Evolutionary conservation across 805 yeast species (phyloP).

Genomic region (Jamesozyma spencerorum): DNA sequence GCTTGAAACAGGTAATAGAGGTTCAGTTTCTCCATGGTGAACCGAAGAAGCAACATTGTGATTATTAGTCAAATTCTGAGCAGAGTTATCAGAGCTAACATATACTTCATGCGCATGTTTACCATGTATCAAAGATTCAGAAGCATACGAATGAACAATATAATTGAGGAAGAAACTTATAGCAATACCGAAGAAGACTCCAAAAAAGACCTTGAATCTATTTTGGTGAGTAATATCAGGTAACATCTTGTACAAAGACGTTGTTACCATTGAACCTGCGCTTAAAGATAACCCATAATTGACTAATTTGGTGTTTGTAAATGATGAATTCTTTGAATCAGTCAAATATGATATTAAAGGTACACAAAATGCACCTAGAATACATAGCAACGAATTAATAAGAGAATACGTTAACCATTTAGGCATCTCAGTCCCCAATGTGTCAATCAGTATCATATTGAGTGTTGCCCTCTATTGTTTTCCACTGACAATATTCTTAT

Average conservation of each 20-base stretch:
- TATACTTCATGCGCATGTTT: constrained; percentile 40
- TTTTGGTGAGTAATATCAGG: constrained; percentile 48
- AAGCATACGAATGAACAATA: constrained; percentile 62
- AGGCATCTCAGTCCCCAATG: constrained; percentile 10
- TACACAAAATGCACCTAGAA: constrained; percentile 61
- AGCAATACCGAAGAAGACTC: constrained; percentile 44
- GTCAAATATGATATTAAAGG: constrained; percentile 21
- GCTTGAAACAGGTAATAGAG: background rate
- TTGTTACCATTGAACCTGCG: constrained; percentile 73
- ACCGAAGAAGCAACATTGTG: no score
- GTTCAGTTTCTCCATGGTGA: constrained; percentile 1
- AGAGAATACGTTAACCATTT: constrained; percentile 33
- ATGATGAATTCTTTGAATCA: constrained; percentile 5
- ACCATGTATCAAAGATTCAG: constrained; percentile 81
- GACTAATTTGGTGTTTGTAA: constrained; percentile 46
- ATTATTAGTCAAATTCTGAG: no score
- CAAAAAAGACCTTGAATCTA: constrained; percentile 37
- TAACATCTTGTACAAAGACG: constrained; percentile 67
- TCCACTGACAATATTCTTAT: no score
- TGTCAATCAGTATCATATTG: no score
- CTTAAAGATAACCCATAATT: constrained; percentile 68
- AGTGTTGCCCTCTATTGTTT: no score
- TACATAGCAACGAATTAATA: constrained; percentile 61
- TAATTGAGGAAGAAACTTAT: constrained; percentile 53
- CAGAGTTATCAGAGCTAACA: no score